Base-by-base conservation (phyloP, 306 rosid genomes). In the Potentilla sterilis region DNA sequence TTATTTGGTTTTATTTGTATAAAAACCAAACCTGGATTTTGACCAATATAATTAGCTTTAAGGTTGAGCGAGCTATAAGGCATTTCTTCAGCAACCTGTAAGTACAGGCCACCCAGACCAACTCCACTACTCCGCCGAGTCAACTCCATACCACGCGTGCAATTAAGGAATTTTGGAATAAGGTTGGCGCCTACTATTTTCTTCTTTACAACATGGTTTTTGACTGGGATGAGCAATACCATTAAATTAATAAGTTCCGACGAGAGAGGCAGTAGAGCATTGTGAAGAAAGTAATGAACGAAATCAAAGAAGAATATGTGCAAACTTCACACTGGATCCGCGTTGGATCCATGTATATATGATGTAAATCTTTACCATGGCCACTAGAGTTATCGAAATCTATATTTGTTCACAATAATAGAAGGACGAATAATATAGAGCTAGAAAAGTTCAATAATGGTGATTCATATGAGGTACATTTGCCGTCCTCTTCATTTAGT, bases 111-210 rank as follows among this genome's bases (percentile, higher is more conserved):
- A 54, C 41, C 62, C 34, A 58, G 64, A 24, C 64, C 43, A 63
- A 16, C 42, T 19, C 32, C 70, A 38, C 14, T 18, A 38, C 14
- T 18, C 46, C n/a, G 18, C 18, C 7, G 0, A 37, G 69, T 64
- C 69, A 40, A 66, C 49, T 47, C 32, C 35, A 66, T 40, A 4
- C 34, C 70, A n/a, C 49, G 70, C 70, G 49, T 40, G 70, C 70
- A 66, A 19, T 66, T 40, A 66, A 66, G 70, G 49, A 41, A 66
- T 66, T 28, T 66, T 66, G 18, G 49, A 66, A 66, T n/a, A 38
- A 35, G n/a, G 16, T 66, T 19, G 70, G 70, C 70, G 34, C 70
- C 16, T 66, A 41, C 70, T 3, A 38, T 41, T 65, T 65, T 41
- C 24, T 16, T 12, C 37, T 14, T 63, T 34, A 18, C 18, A 35